These are phyloP conservation scores for Yamadazyma friedrichii DNA, from an alignment of 1,139 yeast species.

Conservation along the genomic window DNA sequence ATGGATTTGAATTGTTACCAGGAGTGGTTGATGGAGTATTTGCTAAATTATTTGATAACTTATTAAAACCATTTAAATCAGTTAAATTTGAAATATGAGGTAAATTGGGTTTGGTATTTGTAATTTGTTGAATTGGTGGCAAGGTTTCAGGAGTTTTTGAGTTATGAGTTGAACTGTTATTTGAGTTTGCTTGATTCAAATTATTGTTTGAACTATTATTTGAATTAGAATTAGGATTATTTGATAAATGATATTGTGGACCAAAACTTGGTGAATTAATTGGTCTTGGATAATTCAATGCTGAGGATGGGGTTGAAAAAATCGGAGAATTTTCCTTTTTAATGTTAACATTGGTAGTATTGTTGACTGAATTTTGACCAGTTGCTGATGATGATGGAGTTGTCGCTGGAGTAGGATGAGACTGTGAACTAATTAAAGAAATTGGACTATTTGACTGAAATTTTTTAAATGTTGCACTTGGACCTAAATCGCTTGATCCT, in stretches of 20 bases:
- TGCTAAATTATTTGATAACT: not conserved
- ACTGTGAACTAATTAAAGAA: conserved; percentile 28
- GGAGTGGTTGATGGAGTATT: not conserved
- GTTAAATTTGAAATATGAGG: conserved; percentile 26
- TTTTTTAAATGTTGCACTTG: conserved; percentile 41
- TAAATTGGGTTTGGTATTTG: conserved; percentile 20
- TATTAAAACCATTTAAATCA: conserved; percentile 6
- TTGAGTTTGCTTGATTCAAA: not conserved
- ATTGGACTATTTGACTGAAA: conserved; percentile 15
- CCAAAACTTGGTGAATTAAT: conserved; percentile 44
- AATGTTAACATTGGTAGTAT: conserved; percentile 3
- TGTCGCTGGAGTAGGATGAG: conserved; percentile 4
- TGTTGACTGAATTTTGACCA: not conserved
- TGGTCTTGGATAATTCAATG: conserved; percentile 27
- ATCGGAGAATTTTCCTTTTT: conserved; percentile 20
- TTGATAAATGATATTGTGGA: conserved; percentile 38
- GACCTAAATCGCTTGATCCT: conserved; percentile 37
- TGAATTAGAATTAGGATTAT: not conserved
- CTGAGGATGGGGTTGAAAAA: conserved; percentile 37
- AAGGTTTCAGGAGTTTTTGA: conserved; percentile 24
- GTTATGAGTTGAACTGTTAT: conserved; percentile 20
- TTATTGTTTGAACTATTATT: not conserved
- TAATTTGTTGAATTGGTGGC: conserved; percentile 37
- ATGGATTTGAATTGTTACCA: conserved; percentile 1
- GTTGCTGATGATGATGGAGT: conserved; percentile 1